phyloP scores from a whole-genome alignment of 2,329 filamentous ascomycete genomes.

The Penicillium rolfsii region DNA sequence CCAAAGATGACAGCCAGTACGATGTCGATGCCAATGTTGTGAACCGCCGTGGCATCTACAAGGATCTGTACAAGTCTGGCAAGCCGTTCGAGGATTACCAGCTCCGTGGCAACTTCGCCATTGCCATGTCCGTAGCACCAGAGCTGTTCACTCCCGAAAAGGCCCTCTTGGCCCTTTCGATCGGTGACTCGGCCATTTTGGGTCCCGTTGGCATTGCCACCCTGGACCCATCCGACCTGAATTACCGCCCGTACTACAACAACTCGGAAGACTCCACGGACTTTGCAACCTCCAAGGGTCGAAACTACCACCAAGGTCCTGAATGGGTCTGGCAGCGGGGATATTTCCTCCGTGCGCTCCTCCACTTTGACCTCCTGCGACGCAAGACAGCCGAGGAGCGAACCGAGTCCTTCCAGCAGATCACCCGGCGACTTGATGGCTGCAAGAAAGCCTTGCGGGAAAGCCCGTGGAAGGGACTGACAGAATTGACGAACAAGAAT shows the following conservation, averaged over 20 bases:
- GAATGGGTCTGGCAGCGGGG: slow-evolving; percentile 98
- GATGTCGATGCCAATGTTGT: slow-evolving; percentile 78
- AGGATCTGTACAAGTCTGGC: slow-evolving; percentile 89
- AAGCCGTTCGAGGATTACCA: slow-evolving; percentile 99
- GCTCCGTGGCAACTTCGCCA: slow-evolving; percentile 88
- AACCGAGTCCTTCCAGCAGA: slow-evolving; percentile 91
- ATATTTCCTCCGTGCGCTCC: slow-evolving; percentile 87
- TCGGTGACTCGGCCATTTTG: slow-evolving; percentile 77
- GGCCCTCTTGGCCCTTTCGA: slow-evolving; percentile 75
- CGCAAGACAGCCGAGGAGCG: slow-evolving; percentile 68
- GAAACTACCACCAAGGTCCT: slow-evolving; percentile 97
- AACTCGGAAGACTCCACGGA: slow-evolving; percentile 92
- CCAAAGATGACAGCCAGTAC: slow-evolving; percentile 73
- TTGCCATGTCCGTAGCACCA: slow-evolving; percentile 92
- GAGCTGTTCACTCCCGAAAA: slow-evolving; percentile 79
- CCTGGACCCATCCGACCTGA: slow-evolving; percentile 85
- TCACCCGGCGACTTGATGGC: slow-evolving; percentile 77
- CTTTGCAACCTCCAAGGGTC: slow-evolving; percentile 88
- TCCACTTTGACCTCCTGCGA: slow-evolving; percentile 84
- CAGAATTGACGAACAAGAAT: slow-evolving; percentile 89
- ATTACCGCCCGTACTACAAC: slow-evolving; percentile 93
- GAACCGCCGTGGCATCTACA: slow-evolving; percentile 95
- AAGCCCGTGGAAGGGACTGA: slow-evolving; percentile 85
- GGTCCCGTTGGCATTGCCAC: slow-evolving; percentile 95
- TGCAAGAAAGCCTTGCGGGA: slow-evolving; percentile 83